Evolutionary conservation across 192 early-diverging fungal species (phyloP).

Genomic region (Podila verticillata): DNA sequence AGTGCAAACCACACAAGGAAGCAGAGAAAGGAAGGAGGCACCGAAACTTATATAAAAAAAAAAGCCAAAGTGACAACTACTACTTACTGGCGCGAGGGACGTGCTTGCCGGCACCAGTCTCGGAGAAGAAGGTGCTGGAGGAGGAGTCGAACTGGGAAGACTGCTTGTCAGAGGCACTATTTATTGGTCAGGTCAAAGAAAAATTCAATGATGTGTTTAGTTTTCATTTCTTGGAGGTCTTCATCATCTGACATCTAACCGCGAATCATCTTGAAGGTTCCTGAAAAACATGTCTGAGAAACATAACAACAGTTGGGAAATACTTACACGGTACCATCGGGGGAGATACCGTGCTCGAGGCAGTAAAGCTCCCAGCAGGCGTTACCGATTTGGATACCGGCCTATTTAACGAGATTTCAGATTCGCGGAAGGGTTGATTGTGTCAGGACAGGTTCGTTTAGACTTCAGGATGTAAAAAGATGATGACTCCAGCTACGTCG

Average conservation of each 20-base stretch:
- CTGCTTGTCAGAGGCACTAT: conserved; percentile 78
- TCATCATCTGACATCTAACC: background rate
- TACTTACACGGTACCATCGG: conserved; percentile 57
- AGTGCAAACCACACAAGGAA: background rate
- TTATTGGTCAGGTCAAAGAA: conserved; percentile 5
- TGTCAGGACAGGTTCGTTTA: background rate
- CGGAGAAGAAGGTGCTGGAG: conserved; percentile 99
- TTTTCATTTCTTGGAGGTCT: background rate
- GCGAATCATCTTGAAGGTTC: background rate
- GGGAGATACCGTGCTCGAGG: conserved; percentile 93
- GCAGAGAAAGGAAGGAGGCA: too few relatives aligned
- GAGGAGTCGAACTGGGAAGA: conserved; percentile 86
- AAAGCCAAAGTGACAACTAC: too few relatives aligned
- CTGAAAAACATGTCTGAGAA: background rate
- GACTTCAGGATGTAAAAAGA: background rate
- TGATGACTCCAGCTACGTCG: background rate
- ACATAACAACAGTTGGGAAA: background rate
- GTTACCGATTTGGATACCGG: conserved; percentile 99
- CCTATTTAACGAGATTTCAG: conserved; percentile 56
- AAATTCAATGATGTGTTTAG: background rate
- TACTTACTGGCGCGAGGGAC: conserved; percentile 88
- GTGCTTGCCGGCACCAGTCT: conserved; percentile 99
- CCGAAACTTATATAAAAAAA: too few relatives aligned
- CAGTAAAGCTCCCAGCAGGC: conserved; percentile 99
- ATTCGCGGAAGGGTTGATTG: background rate